phyloP scores from a whole-genome alignment of 257 asterid genomes.

The Phtheirospermum japonicum region DNA sequence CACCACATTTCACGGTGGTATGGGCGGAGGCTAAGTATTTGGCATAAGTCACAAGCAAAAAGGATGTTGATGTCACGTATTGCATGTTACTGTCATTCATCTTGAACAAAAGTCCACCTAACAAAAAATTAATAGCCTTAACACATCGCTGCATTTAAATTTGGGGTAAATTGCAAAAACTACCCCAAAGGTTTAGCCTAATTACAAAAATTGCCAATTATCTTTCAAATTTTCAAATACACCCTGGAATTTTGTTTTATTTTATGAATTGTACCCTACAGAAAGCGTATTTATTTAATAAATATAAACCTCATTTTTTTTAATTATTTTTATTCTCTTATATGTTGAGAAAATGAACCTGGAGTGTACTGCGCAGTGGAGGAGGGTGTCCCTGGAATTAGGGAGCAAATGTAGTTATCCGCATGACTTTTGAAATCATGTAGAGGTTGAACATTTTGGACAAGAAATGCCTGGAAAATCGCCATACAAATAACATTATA shows the following conservation, averaged over 20 bases:
- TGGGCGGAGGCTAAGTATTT: conserved; percentile 78
- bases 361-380: conserved; percentile 84
- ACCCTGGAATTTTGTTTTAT: too few relatives aligned
- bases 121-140: not conserved
- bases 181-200: not conserved
- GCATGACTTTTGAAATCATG: conserved; percentile 94
- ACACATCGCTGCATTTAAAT: not conserved
- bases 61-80: conserved; percentile 88
- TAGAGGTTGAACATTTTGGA: conserved; percentile 77
- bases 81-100: conserved; percentile 92
- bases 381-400: conserved; percentile 73
- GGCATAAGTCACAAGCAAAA: conserved; percentile 77
- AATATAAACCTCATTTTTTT: too few relatives aligned
- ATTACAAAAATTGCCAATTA: not conserved
- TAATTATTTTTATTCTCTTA: too few relatives aligned
- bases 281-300: too few relatives aligned
- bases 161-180: not conserved
- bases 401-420: conserved; percentile 88
- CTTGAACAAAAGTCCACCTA: conserved; percentile 91
- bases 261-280: too few relatives aligned
- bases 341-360: conserved; percentile 34
- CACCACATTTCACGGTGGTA: conserved; percentile 73
- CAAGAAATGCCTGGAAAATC: conserved; percentile 77
- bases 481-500: not conserved
- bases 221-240: too few relatives aligned